A percentile compares a stretch with the other conserved stretches of the same genome.
These are phyloP conservation scores for Biscutella laevigata DNA, from an alignment of 441 rosid genomes.

Conservation along the genomic window DNA sequence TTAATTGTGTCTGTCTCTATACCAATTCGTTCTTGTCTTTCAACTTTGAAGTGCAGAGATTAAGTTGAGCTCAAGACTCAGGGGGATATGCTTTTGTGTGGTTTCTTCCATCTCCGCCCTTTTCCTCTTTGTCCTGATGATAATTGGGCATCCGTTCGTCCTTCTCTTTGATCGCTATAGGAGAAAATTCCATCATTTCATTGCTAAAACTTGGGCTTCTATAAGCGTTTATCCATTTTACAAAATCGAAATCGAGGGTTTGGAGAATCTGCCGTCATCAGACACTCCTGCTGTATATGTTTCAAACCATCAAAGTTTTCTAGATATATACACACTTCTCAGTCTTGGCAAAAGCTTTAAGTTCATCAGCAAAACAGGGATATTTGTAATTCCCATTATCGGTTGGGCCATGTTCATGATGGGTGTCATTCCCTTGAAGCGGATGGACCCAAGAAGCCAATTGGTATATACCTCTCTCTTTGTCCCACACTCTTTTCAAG, in stretches of 20 bases:
- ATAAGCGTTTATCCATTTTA: constrained; percentile 47
- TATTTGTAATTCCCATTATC: constrained; percentile 65
- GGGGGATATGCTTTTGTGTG: constrained; percentile 72
- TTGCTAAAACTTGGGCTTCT: constrained; percentile 77
- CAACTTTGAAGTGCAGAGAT: constrained; percentile 46
- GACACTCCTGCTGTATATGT: constrained; percentile 79
- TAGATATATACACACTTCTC: constrained; percentile 80
- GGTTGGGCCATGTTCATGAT: constrained; percentile 95
- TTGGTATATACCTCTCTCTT: constrained; percentile 36
- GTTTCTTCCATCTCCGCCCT: constrained; percentile 51
- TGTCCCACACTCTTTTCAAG: background rate
- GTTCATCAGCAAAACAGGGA: constrained; percentile 84
- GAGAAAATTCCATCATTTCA: constrained; percentile 62
- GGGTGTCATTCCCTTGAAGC: constrained; percentile 76
- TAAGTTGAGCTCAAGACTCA: constrained; percentile 47
- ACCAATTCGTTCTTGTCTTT: constrained; percentile 18
- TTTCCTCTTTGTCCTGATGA: constrained; percentile 55
- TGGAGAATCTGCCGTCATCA: constrained; percentile 72
- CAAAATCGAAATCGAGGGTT: constrained; percentile 48
- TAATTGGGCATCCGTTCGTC: constrained; percentile 68
- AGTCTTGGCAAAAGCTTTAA: constrained; percentile 76
- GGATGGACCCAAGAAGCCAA: constrained; percentile 89
- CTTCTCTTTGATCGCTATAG: constrained; percentile 59
- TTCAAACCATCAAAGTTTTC: constrained; percentile 87
- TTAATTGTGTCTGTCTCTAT: constrained; percentile 3